A percentile compares a stretch with the other conserved stretches of the same genome.
Conservation (phyloP, 345 rosid species). For the Arabis alpina region DNA sequence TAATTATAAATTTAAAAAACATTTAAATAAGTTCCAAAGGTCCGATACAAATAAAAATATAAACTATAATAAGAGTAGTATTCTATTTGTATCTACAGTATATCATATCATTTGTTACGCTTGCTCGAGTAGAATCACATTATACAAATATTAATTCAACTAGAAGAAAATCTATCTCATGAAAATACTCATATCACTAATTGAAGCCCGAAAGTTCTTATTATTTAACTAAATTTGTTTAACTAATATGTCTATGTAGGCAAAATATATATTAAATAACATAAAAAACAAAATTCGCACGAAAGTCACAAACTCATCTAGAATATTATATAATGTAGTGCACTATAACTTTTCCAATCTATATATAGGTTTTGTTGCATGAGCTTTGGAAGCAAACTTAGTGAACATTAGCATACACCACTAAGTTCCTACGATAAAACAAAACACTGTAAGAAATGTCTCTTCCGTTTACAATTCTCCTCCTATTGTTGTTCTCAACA, state of each 20-base stretch:
- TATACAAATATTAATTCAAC: no score
- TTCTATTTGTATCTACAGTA: no score
- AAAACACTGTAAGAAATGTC: constrained; percentile 19
- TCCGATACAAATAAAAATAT: no score
- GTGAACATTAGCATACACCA: neutral
- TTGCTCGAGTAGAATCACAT: no score
- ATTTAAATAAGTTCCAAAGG: no score
- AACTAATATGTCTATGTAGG: no score
- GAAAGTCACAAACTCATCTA: neutral
- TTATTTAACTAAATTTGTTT: neutral
- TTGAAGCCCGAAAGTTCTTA: neutral
- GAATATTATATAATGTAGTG: neutral
- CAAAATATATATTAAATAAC: no score
- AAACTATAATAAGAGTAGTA: no score
- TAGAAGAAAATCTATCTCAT: neutral
- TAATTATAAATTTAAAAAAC: no score
- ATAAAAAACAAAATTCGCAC: neutral
- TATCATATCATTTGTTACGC: no score
- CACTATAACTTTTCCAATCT: constrained; percentile 21
- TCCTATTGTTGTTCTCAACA: constrained; percentile 26
- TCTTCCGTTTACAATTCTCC: constrained; percentile 10
- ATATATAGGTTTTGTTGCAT: constrained; percentile 28
- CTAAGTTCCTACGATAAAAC: neutral
- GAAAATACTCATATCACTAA: neutral
- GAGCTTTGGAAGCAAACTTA: neutral